Evolutionary conservation across 345 rosid species (phyloP).

Genomic region (Gossypium raimondii): DNA sequence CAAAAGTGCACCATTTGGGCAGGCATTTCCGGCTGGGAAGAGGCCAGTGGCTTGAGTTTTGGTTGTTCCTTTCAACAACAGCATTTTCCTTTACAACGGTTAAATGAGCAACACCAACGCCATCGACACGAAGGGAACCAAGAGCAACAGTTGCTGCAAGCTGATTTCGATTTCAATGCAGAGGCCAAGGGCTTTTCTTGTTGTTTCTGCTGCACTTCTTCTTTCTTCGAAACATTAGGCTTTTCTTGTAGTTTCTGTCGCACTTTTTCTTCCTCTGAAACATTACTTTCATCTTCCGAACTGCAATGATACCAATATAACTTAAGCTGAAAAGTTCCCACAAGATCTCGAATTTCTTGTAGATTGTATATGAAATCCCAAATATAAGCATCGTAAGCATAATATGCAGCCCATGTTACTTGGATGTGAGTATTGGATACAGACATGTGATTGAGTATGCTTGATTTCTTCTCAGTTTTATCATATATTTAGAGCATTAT

Average conservation of each 20-base stretch:
- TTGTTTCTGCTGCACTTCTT: too few relatives aligned
- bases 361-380: not conserved
- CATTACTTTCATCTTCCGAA: slow-evolving; percentile 26
- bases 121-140: slow-evolving; percentile 32
- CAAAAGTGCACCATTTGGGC: not conserved
- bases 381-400: not conserved
- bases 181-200: not conserved
- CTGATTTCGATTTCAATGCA: slow-evolving; percentile 16
- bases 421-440: not conserved
- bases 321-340: not conserved
- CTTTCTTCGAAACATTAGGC: too few relatives aligned
- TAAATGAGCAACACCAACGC: slow-evolving; percentile 17
- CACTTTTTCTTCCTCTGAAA: slow-evolving; percentile 15
- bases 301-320: slow-evolving; percentile 25
- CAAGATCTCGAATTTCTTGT: not conserved
- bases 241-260: slow-evolving; percentile 14
- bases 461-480: not conserved
- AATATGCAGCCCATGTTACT: not conserved
- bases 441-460: not conserved
- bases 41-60: not conserved
- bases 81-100: not conserved
- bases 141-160: slow-evolving; percentile 25
- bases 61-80: not conserved
- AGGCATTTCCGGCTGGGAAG: not conserved
- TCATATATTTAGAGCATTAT: not conserved